Conservation (phyloP, 2,329 filamentous ascomycete genomes). For the Apiospora hydei region DNA sequence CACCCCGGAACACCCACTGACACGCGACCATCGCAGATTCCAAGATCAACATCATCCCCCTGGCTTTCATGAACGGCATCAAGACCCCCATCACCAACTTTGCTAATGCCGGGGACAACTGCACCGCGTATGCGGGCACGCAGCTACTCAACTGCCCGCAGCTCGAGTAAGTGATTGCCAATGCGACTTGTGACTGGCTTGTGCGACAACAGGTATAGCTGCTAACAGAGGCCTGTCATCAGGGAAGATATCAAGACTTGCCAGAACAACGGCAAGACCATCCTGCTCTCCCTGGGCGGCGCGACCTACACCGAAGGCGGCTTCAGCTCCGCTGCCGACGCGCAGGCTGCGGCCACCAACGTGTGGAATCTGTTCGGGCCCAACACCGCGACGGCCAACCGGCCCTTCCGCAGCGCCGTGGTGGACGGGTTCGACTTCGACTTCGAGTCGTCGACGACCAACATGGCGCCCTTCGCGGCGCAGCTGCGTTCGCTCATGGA, state of each 20-base stretch:
- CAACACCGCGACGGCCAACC: slow-evolving; percentile 52
- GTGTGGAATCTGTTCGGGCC: slow-evolving; percentile 79
- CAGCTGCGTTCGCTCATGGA: slow-evolving; percentile 64
- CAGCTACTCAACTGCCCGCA: slow-evolving; percentile 67
- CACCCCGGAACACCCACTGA: neutral
- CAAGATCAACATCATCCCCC: slow-evolving; percentile 63
- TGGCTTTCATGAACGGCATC: slow-evolving; percentile 69
- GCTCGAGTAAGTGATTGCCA: slow-evolving; percentile 61
- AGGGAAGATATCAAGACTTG: slow-evolving; percentile 64
- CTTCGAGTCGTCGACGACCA: slow-evolving; percentile 66
- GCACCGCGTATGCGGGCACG: slow-evolving; percentile 65
- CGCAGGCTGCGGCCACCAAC: slow-evolving; percentile 63
- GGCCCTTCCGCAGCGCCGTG: slow-evolving; percentile 71
- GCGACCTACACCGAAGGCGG: slow-evolving; percentile 74
- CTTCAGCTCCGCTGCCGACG: slow-evolving; percentile 61
- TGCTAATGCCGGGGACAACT: slow-evolving; percentile 68
- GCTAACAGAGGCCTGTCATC: neutral
- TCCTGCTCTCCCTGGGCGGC: slow-evolving; percentile 76
- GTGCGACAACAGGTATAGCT: slow-evolving; percentile 21
- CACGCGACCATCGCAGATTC: slow-evolving; percentile 44
- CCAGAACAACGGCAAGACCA: slow-evolving; percentile 72
- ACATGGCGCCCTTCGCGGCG: slow-evolving; percentile 68
- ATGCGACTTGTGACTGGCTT: neutral
- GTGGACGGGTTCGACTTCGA: slow-evolving; percentile 83
- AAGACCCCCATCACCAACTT: slow-evolving; percentile 66